Percentiles rank a stretch among this genome's conserved stretches.
Evolutionary conservation across 805 yeast species (phyloP).

Genomic region (Nakazawaea wyomingensis): DNA sequence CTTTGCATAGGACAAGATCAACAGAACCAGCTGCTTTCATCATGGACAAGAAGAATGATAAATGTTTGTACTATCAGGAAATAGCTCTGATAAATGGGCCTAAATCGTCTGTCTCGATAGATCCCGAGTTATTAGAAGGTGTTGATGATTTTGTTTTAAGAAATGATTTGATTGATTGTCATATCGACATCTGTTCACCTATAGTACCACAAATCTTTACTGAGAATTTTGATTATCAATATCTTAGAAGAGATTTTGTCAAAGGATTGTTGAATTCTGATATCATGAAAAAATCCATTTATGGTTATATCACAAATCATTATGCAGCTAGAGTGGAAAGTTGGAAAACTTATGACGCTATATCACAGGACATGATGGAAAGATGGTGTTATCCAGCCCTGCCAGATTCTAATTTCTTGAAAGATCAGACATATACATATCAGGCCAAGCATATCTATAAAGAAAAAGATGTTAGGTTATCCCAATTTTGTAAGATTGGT

Average conservation of each 20-base stretch:
- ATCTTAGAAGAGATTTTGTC: slow-evolving; percentile 79
- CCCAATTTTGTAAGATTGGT: slow-evolving; percentile 87
- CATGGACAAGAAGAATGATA: slow-evolving; percentile 64
- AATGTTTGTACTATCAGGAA: slow-evolving; percentile 81
- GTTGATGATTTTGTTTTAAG: slow-evolving; percentile 75
- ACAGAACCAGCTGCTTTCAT: slow-evolving; percentile 82
- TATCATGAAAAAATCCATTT: slow-evolving; percentile 82
- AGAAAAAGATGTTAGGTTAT: slow-evolving; percentile 81
- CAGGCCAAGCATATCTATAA: slow-evolving; percentile 85
- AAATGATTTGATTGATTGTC: slow-evolving; percentile 94
- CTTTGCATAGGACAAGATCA: slow-evolving; percentile 80
- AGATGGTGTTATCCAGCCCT: slow-evolving; percentile 92
- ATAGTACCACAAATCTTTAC: slow-evolving; percentile 93
- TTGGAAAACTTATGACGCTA: slow-evolving; percentile 88
- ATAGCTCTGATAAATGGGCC: slow-evolving; percentile 52
- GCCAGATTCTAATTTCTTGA: slow-evolving; percentile 76
- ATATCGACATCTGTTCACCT: slow-evolving; percentile 91
- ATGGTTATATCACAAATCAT: slow-evolving; percentile 75
- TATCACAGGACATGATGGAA: slow-evolving; percentile 82
- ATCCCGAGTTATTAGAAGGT: slow-evolving; percentile 76
- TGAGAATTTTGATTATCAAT: slow-evolving; percentile 93
- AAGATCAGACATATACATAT: slow-evolving; percentile 69
- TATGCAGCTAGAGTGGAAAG: slow-evolving; percentile 96
- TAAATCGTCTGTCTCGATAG: slow-evolving; percentile 54
- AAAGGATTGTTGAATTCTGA: slow-evolving; percentile 89